Conservation (phyloP, 2,329 filamentous ascomycete species). For the Alternaria gaisen region DNA sequence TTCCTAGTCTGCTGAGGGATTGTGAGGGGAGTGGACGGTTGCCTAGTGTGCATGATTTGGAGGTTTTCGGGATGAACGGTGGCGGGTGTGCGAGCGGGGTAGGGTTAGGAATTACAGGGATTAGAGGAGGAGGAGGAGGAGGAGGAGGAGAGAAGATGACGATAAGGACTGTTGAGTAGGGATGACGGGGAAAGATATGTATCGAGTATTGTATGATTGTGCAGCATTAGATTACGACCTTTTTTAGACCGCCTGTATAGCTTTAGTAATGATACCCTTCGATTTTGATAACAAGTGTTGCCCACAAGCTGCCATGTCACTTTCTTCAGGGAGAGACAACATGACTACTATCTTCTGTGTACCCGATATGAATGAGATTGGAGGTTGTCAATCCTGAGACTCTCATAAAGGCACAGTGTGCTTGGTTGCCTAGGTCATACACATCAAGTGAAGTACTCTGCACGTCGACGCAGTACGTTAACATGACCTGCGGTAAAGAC, state of each 20-base stretch:
- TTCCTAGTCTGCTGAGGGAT: conserved; percentile 22
- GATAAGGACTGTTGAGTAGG: not conserved
- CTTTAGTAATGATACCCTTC: conserved; percentile 6
- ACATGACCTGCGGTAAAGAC: no score
- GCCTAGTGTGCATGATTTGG: conserved; percentile 29
- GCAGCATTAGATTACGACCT: not conserved
- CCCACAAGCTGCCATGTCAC: no score
- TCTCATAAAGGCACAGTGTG: not conserved
- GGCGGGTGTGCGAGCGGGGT: not conserved
- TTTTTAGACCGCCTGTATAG: not conserved
- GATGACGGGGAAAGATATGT: not conserved
- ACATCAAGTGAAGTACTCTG: not conserved
- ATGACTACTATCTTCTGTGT: not conserved
- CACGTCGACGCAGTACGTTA: no score
- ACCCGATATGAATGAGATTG: not conserved
- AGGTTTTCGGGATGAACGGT: conserved; percentile 15
- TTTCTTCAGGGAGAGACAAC: not conserved
- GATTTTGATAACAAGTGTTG: not conserved
- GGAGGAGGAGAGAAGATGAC: not conserved
- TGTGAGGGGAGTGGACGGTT: conserved; percentile 11
- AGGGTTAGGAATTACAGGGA: not conserved
- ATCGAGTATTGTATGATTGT: not conserved
- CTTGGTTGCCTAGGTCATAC: not conserved
- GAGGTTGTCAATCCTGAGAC: not conserved
- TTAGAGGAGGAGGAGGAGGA: not conserved